These are phyloP conservation scores for Nicotiana noctiflora DNA, from an alignment of 257 asterid genomes.

Conservation along the genomic window DNA sequence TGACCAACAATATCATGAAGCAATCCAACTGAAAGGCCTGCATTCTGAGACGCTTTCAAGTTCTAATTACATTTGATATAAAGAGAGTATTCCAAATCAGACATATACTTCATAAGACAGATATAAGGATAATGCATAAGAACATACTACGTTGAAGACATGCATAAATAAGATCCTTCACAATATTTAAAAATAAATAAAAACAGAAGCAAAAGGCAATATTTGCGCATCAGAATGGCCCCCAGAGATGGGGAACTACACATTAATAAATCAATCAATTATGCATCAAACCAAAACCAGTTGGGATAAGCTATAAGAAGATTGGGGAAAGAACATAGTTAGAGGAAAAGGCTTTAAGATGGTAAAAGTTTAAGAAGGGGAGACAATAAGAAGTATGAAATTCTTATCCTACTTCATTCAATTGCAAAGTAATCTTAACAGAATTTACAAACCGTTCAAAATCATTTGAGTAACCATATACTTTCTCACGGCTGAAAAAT, in stretches of 20 bases:
- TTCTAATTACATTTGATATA: not conserved
- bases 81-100: not conserved
- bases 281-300: not conserved
- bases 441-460: conserved; percentile 59
- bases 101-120: not conserved
- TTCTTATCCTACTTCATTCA: not conserved
- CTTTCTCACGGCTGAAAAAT: conserved; percentile 49
- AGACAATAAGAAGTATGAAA: not conserved
- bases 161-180: not conserved
- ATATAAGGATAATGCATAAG: not conserved
- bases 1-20: not conserved
- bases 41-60: not conserved
- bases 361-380: not conserved
- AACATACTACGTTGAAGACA: not conserved
- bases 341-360: not conserved
- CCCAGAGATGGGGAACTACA: not conserved
- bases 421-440: not conserved
- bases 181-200: not conserved
- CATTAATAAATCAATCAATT: not conserved
- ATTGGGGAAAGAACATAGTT: not conserved
- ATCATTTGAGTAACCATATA: conserved; percentile 66
- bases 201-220: not conserved
- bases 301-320: not conserved
- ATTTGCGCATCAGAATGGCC: not conserved
- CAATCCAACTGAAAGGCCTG: not conserved